Evolutionary conservation across 1,284 basidiomycete species (phyloP), one percentile per base, ranked within the genome.

Genomic region (Rhodotorula sp.): DNA sequence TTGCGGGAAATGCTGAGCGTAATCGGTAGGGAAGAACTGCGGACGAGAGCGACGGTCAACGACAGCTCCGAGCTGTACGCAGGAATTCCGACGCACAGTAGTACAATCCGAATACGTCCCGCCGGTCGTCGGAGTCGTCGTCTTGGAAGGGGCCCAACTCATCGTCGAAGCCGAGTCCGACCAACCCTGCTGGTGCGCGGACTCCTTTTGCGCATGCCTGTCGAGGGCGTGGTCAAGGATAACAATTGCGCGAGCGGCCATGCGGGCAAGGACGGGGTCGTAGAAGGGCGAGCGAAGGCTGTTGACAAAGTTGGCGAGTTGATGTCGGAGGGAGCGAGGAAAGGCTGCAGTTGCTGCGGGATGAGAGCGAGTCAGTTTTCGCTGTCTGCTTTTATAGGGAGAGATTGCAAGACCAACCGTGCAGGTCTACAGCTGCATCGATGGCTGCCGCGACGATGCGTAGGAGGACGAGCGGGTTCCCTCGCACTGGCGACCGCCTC

Each of bases 151-250:
- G 8, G 30, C 32, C 22, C 36, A 55, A 47, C 47, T 63, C 46
- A 29, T 27, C 24, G 48, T 46, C 32, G 54, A 49, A 8, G n/a
- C 46, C 29, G 61, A n/a, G 9, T n/a, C 46, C 17, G 32, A 44
- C 27, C 30, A 30, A 44, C 39, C 39, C 39, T 44, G 39, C 39
- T 44, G 39, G 19, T 10, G 11, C 39, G 39, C 19, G 13, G 39
- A 44, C 39, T 44, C 39, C 13, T 44, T 17, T 17, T 44, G 39
- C 39, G 39, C 39, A 17, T 44, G 54, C 8, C 13, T 19, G 6
- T 54, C 54, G 10, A 66, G 52, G 7, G 60, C 27, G 59, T 48
- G 53, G 30, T 55, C 52, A 29, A 66, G 20, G 51, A 66, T 34
- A 15, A 46, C 44, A 6, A 34, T 13, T 27, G 46, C 59, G 27